Evolutionary conservation across 1,284 basidiomycete genomes (phyloP), one percentile per base, ranked within the genome.

Genomic region (Cryptococcus deneoformans): DNA sequence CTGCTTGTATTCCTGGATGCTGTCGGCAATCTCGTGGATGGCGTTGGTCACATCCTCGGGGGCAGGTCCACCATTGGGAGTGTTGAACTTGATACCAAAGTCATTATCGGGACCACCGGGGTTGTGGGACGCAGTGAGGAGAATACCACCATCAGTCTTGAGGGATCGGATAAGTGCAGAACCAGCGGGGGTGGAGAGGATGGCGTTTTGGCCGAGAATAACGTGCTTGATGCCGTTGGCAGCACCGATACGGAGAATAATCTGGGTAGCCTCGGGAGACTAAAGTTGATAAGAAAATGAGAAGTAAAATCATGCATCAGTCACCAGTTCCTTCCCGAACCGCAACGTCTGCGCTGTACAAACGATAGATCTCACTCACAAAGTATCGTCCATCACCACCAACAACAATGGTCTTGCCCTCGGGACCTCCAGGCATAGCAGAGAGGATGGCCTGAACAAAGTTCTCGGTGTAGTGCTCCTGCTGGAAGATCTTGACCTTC

Each of bases 81-180:
- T 88, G 81, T 99, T 99, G 83, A 96, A 98, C 81, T 99, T 99
- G 85, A 99, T 97, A 60, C 95, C 95, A 77, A 99, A 99, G 79
- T 99, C 95, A 70, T 90, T 90, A 70, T 98, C 85, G 35, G 96
- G 95, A 46, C 95, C 95, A 62, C 95, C 95, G 9, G 95, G 94
- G 80, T 99, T 99, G 84, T 99, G 95, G 63, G 87, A 90, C 34
- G 95, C 95, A n/a, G 95, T 99, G 64, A 99, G 84, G 50, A 99
- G 84, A 79, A 99, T 99, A 66, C 95, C 95, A 52, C 96, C 95
- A 69, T 92, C 87, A 1, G 94, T 93, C 80, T 97, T 94, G 83
- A 92, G 90, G 70, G 90, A 89, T 63, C 95, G 85, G 79, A 99
- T 99, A 67, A 97, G 80, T 77, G 97, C 93, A 61, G 92, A 96